Conservation (phyloP, 257 asterid genomes). For the Leptodermis oblonga region DNA sequence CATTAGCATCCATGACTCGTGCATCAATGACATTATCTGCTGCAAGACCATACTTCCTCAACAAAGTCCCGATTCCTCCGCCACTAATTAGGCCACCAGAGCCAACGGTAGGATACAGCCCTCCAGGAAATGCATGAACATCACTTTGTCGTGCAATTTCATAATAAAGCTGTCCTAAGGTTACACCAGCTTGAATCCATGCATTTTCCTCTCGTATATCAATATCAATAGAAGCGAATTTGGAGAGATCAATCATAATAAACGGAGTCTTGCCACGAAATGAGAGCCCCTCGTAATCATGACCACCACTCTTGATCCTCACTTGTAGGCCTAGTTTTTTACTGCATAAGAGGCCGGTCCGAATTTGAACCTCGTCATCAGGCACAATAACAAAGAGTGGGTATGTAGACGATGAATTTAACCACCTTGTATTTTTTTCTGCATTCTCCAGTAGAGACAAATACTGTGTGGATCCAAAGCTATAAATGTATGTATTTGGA, state of each 20-base stretch:
- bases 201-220: neutral
- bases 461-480: neutral
- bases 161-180: constrained; percentile 18
- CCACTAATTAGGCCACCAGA: constrained; percentile 22
- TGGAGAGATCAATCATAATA: constrained; percentile 15
- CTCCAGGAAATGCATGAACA: constrained; percentile 22
- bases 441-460: neutral
- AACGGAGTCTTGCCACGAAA: neutral
- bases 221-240: neutral
- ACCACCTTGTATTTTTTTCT: constrained; percentile 17
- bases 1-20: constrained; percentile 11
- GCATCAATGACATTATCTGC: constrained; percentile 21
- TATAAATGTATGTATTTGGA: neutral
- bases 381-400: constrained; percentile 11
- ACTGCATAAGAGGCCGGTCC: constrained; percentile 7
- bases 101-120: constrained; percentile 19
- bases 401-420: constrained; percentile 4
- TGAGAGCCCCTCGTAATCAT: constrained; percentile 26
- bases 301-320: constrained; percentile 23
- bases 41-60: constrained; percentile 22
- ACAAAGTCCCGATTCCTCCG: constrained; percentile 14
- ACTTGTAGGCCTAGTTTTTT: constrained; percentile 1
- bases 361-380: neutral
- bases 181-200: constrained; percentile 20
- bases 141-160: constrained; percentile 11